Evolutionary conservation across 768 basidiomycete species (phyloP), one percentile per base, ranked within the genome.

Genomic region (Fomitopsis serialis): DNA sequence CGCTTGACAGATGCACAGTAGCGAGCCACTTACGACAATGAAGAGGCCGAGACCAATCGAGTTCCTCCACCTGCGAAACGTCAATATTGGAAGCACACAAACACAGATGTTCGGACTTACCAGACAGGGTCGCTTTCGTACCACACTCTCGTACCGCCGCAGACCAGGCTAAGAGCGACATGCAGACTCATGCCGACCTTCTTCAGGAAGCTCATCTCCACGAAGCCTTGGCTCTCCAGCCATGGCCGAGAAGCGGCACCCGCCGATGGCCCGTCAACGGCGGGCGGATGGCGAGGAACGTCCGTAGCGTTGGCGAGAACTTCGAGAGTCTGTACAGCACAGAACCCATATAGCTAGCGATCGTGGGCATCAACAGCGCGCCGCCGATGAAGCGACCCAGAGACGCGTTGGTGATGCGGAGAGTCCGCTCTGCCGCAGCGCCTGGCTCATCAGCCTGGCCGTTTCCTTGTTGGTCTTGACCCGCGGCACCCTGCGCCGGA

Each of bases 71-170:
- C 76, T 77, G 53, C 12, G 11, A 32, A 5, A 32, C 29, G 29
- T 32, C 29, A 32, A 32, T 32, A 5, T 32, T 11, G 29, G 29
- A 6, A 32, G 29, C 29, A 32, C 29, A 50, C 6, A 25, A 17
- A 50, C 6, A 21, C 25, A 3, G 27, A 12, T 7, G 1, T 27
- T 24, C 27, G 48, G 6, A 43, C 63, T 47, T 53, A 84, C 87
- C 88, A 90, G 15, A 89, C 83, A 13, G 88, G 88, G 65, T 89
- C 88, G 42, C 76, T 76, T 58, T 81, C 80, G 3, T 78, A 73
- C 81, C 85, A 86, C n/a, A 75, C 74, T 47, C 75, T 74, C 22
- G 80, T 79, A 22, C 82, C 83, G 17, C 79, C 75, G 72, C 76
- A 76, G 0, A 80, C 71, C 8, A 80, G 71, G 32, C 73, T 71